Percentiles rank a stretch among this genome's conserved stretches.
Conservation (phyloP, 208 protist genomes). For the Kentomonas sorsogonicus region DNA sequence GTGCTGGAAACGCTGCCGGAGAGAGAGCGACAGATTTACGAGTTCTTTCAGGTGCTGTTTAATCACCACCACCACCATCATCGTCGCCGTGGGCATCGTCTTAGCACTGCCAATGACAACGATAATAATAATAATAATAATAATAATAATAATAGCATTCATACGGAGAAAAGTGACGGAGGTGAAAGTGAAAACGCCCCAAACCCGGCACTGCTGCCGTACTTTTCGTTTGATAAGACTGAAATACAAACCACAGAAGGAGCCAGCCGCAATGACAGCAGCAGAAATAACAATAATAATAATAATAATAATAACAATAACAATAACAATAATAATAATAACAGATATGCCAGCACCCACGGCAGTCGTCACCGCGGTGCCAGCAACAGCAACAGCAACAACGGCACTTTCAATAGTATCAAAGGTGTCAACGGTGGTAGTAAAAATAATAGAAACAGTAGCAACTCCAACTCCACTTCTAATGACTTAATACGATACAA, state of each 20-base stretch:
- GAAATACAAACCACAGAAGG: not conserved
- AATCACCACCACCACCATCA: no score
- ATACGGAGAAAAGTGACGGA: not conserved
- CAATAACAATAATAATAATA: slow-evolving; percentile 1
- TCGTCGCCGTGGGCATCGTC: no score
- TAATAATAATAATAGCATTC: not conserved
- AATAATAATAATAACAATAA: slow-evolving; percentile 6
- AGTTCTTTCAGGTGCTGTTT: no score
- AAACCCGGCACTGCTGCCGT: not conserved
- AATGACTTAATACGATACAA: no score
- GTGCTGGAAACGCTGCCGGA: no score
- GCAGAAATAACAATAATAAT: not conserved
- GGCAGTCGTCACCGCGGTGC: not conserved
- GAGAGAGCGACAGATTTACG: no score
- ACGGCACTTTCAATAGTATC: not conserved
- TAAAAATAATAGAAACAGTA: no score
- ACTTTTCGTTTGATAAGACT: not conserved
- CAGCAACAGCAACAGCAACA: slow-evolving; percentile 6
- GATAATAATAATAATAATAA: no score
- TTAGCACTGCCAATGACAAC: no score
- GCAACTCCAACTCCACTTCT: no score
- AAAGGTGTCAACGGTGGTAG: not conserved
- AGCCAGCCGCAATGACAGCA: not conserved
- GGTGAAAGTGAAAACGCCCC: not conserved
- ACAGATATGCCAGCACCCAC: not conserved